Evolutionary conservation across 139 green algal genomes (phyloP), one percentile per base, ranked within the genome.

Genomic region (Haematococcus lacustris): DNA sequence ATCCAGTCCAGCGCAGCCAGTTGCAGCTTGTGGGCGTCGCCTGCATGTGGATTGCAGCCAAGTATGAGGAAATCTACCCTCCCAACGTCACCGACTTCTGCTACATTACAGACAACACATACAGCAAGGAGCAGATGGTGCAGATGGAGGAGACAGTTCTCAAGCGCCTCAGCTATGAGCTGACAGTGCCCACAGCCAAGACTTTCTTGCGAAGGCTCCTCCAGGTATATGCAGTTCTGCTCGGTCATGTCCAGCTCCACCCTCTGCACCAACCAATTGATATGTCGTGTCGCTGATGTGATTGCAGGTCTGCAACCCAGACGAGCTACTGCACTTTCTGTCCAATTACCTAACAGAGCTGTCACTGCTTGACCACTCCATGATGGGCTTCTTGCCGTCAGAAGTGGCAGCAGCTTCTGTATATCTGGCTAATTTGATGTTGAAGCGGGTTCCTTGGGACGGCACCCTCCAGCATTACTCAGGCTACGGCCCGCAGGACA

Each of bases 31-130:
- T 97, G 38, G 94, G 94, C 66, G 86, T 98, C 47, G 88, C 93
- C 2, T 92, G 84, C 84, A 97, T 98, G 91, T 90, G 96, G 71
- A 78, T 97, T 28, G 95, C 95, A 2, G 78, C 90, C 71, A 99
- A 99, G 80, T 99, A 96, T 73, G 93, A 98, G 83, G 95, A 99
- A 87, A 97, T 98, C 60, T 98, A 98, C 73, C 87, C 95, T 6
- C 93, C 93, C 35, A 89, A 91, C 67, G 84, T 97, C 23, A 80
- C 90, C 43, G 91, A 97, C 60, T 98, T 97, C 72, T 93, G 86
- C 73, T 98, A 96, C 87, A 98, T 99, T 81, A 98, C 94, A 0
- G 94, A 98, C 82, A 96, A 97, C 87, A 97, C 93, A 5, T 99
- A 98, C 86, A 86, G 79, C 25, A 85, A 87, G n/a, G 75, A 92